Percentiles rank a stretch among this genome's conserved stretches.
Conservation (phyloP, 2,329 filamentous ascomycete species). For the Rugonectria rugulosa region DNA sequence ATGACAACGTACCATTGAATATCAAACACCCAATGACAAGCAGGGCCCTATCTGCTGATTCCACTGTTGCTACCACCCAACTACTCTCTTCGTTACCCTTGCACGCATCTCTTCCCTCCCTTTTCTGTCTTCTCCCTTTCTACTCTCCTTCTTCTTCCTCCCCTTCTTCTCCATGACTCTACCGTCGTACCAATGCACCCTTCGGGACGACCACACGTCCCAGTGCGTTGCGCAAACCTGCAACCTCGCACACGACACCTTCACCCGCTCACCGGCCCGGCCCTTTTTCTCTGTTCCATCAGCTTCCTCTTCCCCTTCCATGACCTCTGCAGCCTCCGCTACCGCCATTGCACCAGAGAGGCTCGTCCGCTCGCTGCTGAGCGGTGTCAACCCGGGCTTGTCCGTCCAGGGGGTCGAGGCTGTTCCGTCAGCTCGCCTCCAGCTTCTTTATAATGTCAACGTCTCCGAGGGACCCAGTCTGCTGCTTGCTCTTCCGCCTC, state of each 20-base stretch:
- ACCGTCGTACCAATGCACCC: constrained; percentile 39
- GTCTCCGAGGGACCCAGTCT: constrained; percentile 52
- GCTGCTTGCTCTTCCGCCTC: constrained; percentile 53
- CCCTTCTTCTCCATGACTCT: constrained; percentile 31
- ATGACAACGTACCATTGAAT: constrained; percentile 14
- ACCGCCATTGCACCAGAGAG: constrained; percentile 32
- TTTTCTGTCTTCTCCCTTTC: background rate
- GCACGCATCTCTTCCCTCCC: background rate
- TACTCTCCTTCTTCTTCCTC: constrained; percentile 1
- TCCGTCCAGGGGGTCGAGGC: constrained; percentile 36
- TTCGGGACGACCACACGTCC: constrained; percentile 39
- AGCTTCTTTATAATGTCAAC: constrained; percentile 53
- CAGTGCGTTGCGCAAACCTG: constrained; percentile 36
- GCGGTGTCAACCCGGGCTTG: constrained; percentile 33
- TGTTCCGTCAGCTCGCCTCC: constrained; percentile 47
- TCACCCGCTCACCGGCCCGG: constrained; percentile 36
- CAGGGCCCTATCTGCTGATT: constrained; percentile 1
- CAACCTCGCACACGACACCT: constrained; percentile 38
- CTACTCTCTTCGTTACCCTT: background rate
- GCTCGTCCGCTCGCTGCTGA: constrained; percentile 37
- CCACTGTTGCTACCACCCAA: constrained; percentile 1
- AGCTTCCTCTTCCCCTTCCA: constrained; percentile 24
- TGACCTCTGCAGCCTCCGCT: constrained; percentile 34
- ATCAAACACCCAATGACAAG: constrained; percentile 3
- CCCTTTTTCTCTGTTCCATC: constrained; percentile 31